Evolutionary conservation across 2,329 filamentous ascomycete species (phyloP).

Genomic region (Scedosporium minutisporum): DNA sequence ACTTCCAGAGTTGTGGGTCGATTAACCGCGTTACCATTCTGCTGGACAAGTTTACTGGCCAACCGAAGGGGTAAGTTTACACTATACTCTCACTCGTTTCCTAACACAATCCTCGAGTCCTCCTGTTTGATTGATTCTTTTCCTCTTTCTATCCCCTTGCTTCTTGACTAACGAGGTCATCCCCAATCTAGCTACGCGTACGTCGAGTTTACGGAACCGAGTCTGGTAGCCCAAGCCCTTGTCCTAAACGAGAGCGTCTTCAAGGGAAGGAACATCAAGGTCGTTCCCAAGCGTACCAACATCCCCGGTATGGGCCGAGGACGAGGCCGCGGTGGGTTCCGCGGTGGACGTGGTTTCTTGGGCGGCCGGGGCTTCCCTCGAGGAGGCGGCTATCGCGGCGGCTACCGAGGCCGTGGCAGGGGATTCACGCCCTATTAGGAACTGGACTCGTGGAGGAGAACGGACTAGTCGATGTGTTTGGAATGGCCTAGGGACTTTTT

Average conservation of each 20-base stretch:
- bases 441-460: neutral
- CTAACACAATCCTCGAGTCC: neutral
- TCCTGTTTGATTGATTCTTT: neutral
- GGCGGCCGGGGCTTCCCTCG: conserved; percentile 41
- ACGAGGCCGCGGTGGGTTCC: conserved; percentile 48
- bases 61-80: conserved; percentile 84
- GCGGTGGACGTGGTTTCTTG: conserved; percentile 40
- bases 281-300: conserved; percentile 89
- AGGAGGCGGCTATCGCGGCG: conserved; percentile 54
- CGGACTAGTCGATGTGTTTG: too few species aligned
- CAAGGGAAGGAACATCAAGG: conserved; percentile 91
- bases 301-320: conserved; percentile 88
- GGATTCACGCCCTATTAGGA: conserved; percentile 55
- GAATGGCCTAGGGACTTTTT: neutral
- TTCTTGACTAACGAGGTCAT: neutral
- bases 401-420: conserved; percentile 56
- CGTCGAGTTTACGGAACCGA: conserved; percentile 94
- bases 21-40: conserved; percentile 98
- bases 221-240: conserved; percentile 82
- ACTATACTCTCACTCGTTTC: neutral
- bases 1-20: conserved; percentile 93
- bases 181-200: conserved; percentile 71
- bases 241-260: conserved; percentile 96
- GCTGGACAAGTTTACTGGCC: conserved; percentile 94
- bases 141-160: neutral